A percentile compares a stretch with the other conserved stretches of the same genome.
phyloP scores from a whole-genome alignment of 2,329 filamentous ascomycete genomes.

The Fonsecaea erecta region DNA sequence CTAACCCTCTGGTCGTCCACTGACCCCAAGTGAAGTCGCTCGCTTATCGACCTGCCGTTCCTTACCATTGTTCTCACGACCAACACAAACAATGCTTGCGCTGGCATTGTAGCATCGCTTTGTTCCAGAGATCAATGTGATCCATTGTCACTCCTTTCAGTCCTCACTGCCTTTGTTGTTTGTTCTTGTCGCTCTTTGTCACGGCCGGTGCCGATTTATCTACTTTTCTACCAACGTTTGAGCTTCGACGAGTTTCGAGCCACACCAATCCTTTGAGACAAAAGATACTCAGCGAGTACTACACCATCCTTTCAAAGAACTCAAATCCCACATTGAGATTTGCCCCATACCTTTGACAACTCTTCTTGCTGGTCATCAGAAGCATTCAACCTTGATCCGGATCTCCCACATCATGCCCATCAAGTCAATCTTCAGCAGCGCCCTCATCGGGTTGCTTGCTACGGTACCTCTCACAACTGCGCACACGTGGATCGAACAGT shows the following conservation, averaged over 20 bases:
- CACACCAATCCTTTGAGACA: constrained; percentile 19
- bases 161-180: constrained; percentile 29
- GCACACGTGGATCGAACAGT: constrained; percentile 84
- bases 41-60: constrained; percentile 30
- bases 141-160: constrained; percentile 33
- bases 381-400: background rate
- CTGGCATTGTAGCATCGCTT: constrained; percentile 32
- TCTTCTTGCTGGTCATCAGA: constrained; percentile 12
- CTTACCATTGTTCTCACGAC: constrained; percentile 28
- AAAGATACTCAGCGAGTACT: constrained; percentile 22
- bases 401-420: constrained; percentile 20
- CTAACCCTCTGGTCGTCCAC: constrained; percentile 16
- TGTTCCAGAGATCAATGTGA: constrained; percentile 30
- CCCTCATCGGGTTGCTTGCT: constrained; percentile 36
- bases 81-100: constrained; percentile 33
- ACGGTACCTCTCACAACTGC: constrained; percentile 45
- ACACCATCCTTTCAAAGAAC: constrained; percentile 19
- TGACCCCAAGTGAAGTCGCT: constrained; percentile 26
- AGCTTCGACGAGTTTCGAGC: constrained; percentile 22
- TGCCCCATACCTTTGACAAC: background rate
- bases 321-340: background rate
- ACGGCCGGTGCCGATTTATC: constrained; percentile 15
- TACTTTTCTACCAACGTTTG: constrained; percentile 12
- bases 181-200: constrained; percentile 29
- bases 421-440: constrained; percentile 35